phyloP scores from a whole-genome alignment of 176 grass and related monocot species.

The Pharus latifolius region DNA sequence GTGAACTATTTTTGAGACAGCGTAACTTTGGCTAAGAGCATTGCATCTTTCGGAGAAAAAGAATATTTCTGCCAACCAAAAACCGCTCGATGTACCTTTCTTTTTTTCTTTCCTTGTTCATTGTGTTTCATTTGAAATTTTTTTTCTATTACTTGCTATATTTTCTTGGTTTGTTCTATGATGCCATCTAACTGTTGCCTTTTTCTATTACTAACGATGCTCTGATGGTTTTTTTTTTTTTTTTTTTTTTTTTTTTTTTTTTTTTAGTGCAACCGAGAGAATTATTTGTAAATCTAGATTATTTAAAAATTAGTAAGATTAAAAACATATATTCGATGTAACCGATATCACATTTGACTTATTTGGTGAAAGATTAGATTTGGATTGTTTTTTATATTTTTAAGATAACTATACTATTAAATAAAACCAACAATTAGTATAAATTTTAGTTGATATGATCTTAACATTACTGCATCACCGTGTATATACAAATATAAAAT shows the following conservation, averaged over 20 bases:
- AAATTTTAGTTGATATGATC: not conserved
- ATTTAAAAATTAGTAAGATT: not conserved
- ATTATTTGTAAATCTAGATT: not conserved
- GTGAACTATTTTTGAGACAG: conserved; percentile 6
- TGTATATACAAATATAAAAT: too few relatives aligned
- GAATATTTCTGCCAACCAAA: not conserved
- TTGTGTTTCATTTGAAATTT: not conserved
- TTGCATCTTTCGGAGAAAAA: conserved; percentile 11
- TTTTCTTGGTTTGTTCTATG: too few relatives aligned
- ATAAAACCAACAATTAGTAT: too few relatives aligned
- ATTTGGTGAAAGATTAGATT: too few relatives aligned
- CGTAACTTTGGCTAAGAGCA: not conserved
- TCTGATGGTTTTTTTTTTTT: not conserved
- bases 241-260: not conserved
- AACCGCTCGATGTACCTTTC: too few relatives aligned
- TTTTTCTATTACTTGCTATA: not conserved
- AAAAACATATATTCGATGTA: too few relatives aligned
- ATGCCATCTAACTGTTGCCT: too few relatives aligned
- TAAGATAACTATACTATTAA: too few relatives aligned
- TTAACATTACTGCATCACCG: not conserved
- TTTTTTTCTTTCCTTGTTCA: too few relatives aligned
- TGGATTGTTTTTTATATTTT: too few relatives aligned
- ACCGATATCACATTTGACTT: too few relatives aligned
- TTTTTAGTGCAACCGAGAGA: not conserved
- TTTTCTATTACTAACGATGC: not conserved